Evolutionary conservation across 2,329 filamentous ascomycete species (phyloP).

Genomic region (Fusarium virguliforme): DNA sequence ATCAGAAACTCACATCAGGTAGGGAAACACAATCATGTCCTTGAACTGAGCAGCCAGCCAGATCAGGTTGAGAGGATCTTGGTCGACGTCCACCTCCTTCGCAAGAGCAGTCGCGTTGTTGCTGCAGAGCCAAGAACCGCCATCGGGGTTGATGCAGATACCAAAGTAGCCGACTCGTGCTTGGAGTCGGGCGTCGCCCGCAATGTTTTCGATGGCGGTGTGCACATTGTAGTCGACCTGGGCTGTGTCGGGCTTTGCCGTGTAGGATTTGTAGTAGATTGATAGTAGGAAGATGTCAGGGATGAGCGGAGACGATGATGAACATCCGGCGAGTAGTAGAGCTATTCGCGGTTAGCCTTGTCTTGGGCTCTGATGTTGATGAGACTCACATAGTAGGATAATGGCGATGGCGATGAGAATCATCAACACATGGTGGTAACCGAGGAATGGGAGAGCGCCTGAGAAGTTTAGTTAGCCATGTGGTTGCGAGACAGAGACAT

Average conservation of each 20-base stretch:
- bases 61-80: constrained; percentile 96
- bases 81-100: constrained; percentile 88
- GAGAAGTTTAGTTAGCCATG: constrained; percentile 40
- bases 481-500: constrained; percentile 32
- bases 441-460: constrained; percentile 79
- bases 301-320: constrained; percentile 94
- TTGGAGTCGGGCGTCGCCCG: constrained; percentile 85
- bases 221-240: constrained; percentile 94
- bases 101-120: constrained; percentile 97
- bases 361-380: constrained; percentile 7
- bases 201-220: constrained; percentile 90
- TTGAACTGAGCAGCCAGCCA: constrained; percentile 99
- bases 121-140: constrained; percentile 93
- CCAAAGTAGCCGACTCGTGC: constrained; percentile 98
- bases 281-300: constrained; percentile 97
- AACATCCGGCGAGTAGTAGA: constrained; percentile 93
- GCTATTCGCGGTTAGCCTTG: constrained; percentile 66
- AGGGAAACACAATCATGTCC: constrained; percentile 98
- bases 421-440: constrained; percentile 93
- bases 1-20: constrained; percentile 81
- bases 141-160: constrained; percentile 94
- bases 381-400: constrained; percentile 90
- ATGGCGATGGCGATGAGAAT: constrained; percentile 94
- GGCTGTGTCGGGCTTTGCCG: constrained; percentile 84
- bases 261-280: constrained; percentile 94